These are phyloP conservation scores for Dispira parvispora DNA, from an alignment of 192 early-diverging fungal species.

Conservation along the genomic window DNA sequence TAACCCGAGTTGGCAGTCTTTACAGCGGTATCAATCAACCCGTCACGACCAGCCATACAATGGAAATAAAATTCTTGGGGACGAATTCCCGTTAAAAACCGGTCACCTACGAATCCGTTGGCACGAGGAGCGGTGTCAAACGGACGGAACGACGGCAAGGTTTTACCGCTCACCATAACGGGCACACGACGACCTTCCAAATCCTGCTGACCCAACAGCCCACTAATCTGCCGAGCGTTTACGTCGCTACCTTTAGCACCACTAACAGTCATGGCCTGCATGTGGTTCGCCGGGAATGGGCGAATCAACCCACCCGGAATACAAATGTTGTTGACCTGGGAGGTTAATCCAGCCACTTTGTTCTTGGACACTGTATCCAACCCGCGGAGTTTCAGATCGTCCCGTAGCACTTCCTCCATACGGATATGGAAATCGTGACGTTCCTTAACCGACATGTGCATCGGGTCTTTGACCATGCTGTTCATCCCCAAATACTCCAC, in stretches of 20 bases:
- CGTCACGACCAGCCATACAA: constrained; percentile 99
- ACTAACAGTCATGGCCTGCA: constrained; percentile 97
- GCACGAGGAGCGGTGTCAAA: constrained; percentile 81
- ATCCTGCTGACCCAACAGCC: constrained; percentile 92
- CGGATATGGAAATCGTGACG: constrained; percentile 41
- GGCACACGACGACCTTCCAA: constrained; percentile 96
- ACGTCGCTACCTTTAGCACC: constrained; percentile 95
- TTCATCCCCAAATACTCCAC: constrained; percentile 56
- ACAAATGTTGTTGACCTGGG: constrained; percentile 18
- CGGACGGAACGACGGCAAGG: constrained; percentile 82
- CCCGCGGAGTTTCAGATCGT: constrained; percentile 68
- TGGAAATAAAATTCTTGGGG: constrained; percentile 87
- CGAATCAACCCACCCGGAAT: constrained; percentile 23
- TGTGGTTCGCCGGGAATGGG: constrained; percentile 90
- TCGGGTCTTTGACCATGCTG: constrained; percentile 24
- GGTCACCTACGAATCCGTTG: constrained; percentile 91
- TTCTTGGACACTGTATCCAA: constrained; percentile 80
- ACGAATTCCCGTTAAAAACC: constrained; percentile 96
- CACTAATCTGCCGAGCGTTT: constrained; percentile 95
- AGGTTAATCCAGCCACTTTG: constrained; percentile 64
- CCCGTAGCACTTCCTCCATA: constrained; percentile 76
- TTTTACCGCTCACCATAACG: constrained; percentile 93
- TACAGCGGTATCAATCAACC: constrained; percentile 99
- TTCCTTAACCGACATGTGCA: constrained; percentile 19
- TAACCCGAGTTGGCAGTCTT: constrained; percentile 99